Conservation (phyloP, 139 green algal genomes). For the Chlamydomonas sp. region DNA sequence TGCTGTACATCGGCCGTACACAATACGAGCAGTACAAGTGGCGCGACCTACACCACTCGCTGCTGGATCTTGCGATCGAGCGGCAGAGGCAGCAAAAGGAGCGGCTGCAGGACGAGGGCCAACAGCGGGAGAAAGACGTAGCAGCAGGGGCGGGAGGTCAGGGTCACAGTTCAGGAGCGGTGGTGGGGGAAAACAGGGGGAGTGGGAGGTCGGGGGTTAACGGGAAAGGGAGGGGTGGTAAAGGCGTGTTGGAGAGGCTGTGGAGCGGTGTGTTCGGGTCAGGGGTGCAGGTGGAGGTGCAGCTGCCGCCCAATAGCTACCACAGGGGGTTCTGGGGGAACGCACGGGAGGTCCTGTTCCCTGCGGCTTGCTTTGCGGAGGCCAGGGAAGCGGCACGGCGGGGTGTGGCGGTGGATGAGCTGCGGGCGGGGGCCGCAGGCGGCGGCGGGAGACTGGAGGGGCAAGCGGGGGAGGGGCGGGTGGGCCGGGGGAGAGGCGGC, state of each 20-base stretch:
- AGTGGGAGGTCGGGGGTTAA: background rate
- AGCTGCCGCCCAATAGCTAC: conserved; percentile 35
- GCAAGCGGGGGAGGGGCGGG: no score
- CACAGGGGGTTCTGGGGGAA: conserved; percentile 40
- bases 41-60: conserved; percentile 22
- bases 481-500: no score
- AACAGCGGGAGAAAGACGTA: background rate
- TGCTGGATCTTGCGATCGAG: conserved; percentile 1
- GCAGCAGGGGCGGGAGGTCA: background rate
- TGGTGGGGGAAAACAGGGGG: background rate
- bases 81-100: background rate
- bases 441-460: no score
- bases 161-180: background rate
- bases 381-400: no score
- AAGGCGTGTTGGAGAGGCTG: background rate
- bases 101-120: background rate
- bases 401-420: no score
- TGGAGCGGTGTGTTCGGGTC: background rate
- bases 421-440: no score
- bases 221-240: background rate
- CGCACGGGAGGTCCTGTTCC: conserved; percentile 38
- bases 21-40: conserved; percentile 61
- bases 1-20: conserved; percentile 50
- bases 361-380: background rate
- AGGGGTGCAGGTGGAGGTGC: background rate